Conservation (phyloP, 345 rosid genomes). For the Hevea brasiliensis region DNA sequence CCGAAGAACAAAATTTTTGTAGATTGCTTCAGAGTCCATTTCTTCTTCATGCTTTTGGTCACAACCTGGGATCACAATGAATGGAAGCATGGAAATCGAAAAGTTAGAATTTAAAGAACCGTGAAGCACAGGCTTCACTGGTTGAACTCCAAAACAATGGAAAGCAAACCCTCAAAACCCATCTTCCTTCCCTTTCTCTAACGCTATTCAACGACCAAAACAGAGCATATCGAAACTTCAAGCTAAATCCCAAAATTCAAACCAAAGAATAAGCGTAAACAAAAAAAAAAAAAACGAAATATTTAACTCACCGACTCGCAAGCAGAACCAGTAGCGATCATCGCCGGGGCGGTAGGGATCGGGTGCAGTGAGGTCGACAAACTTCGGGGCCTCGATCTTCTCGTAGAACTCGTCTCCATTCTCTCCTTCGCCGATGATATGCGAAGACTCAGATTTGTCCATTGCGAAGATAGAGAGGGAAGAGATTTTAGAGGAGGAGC, state of each 20-base stretch:
- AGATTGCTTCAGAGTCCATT: constrained; percentile 79
- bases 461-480: constrained; percentile 25
- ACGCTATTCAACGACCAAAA: too few relatives aligned
- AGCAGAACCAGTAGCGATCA: constrained; percentile 96
- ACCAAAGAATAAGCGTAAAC: too few relatives aligned
- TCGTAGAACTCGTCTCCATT: constrained; percentile 74
- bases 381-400: constrained; percentile 92
- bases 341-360: constrained; percentile 54
- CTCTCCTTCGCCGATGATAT: constrained; percentile 30
- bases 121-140: not conserved
- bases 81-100: not conserved
- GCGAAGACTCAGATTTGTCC: constrained; percentile 42
- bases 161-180: not conserved
- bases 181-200: not conserved
- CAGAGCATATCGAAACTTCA: not conserved
- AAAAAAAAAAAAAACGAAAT: not conserved
- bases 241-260: not conserved
- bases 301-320: constrained; percentile 63
- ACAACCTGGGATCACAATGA: constrained; percentile 52
- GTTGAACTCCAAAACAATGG: too few relatives aligned
- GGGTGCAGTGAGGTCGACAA: constrained; percentile 80
- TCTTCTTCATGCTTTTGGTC: constrained; percentile 92
- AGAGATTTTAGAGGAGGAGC: not conserved
- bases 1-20: constrained; percentile 82
- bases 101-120: not conserved